Base-by-base conservation (phyloP, 202 grass and related monocot species). In the Panicum hallii region DNA sequence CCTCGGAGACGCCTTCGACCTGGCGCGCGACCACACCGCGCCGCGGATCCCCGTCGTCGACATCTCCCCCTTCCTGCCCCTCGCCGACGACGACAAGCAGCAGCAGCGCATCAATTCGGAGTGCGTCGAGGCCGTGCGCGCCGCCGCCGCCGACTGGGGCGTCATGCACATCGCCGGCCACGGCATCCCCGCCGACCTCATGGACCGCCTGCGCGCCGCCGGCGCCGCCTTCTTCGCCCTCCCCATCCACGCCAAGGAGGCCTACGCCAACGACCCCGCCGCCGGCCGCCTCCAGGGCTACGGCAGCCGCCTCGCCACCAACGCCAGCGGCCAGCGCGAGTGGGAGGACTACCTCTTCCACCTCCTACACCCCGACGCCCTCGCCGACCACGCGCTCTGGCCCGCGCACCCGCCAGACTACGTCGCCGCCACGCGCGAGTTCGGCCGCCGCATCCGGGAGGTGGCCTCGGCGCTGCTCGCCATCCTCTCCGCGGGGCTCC, bases 321-420 rank as follows among this genome's bases (percentile, higher is more conserved):
- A 92, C 69, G 75, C 76, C 12, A 74, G 91, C 72, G 95, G 93
- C 1, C 78, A 77, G 81, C 78, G 90, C 3, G 93, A 98, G 83
- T 98, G 93, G 95, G 87, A 95, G 91, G 95, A 95, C 84, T 95
- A 98, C 75, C 86, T 94, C 77, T 95, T 98, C 83, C 95, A 98
- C 86, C 89, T 98, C 38, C 45, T 95, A 17, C 81, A 93, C 20
- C 93, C 95, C 1, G 49, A 86, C 11, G 13, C 78, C 52, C 87
- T 90, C 74, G 67, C 78, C 11, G 77, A 98, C 68, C 36, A 90
- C 43, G 50, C 78, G 0, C 63, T 84, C 64, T 98, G 89, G 95
- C 95, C 93, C 1, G 79, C 79, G 1, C 36, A 98, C 17, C 93
- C 91, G 3, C 63, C 72, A 0, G 79, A 94, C 45, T 98, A 98